Evolutionary conservation across 768 basidiomycete species (phyloP), one percentile per base, ranked within the genome.

Genomic region (Lactifluus pinguis): DNA sequence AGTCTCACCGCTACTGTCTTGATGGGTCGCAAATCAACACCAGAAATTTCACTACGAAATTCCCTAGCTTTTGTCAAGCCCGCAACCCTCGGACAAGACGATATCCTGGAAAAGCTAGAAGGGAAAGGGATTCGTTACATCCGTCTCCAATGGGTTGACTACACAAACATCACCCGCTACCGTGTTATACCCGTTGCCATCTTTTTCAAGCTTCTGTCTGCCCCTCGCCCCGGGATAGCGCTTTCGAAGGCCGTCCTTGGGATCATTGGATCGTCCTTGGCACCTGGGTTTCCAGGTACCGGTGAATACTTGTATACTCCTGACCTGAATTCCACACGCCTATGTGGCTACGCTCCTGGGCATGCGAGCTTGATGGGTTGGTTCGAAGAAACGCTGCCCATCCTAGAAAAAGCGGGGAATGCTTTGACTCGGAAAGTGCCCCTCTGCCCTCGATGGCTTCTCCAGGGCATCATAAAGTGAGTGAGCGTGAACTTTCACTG

Each of bases 131-230:
- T 53, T 45, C 19, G 32, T 14, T 66, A 51, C 38, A 51, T 88
- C 57, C 84, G 84, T 32, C 67, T 88, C 29, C 78, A 82, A 68
- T 90, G 84, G 83, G 77, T 84, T 10, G 87, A 91, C 68, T 72
- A 81, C 52, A 71, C 72, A 67, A 87, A 87, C 72, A 75, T 72
- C 55, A 72, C 80, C 53, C 80, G 85, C 65, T 83, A 75, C 67
- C 84, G 86, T 41, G 72, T 89, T 62, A 58, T 89, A 21, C 79
- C 88, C 3, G 62, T 80, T 7, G 38, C 73, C 0, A 78, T 84
- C 69, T 85, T 87, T 68, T 59, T 69, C 57, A 78, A 79, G 57
- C 74, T 90, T 8, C 72, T 87, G 36, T 51, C 73, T 0, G 76
- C 79, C 29, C 51, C 72, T 4, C 77, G 85, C 42, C 83, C 86